Percentiles rank a stretch among this genome's conserved stretches.
Conservation (phyloP, 495 filamentous ascomycete genomes). For the Amniculicola lignicola region DNA sequence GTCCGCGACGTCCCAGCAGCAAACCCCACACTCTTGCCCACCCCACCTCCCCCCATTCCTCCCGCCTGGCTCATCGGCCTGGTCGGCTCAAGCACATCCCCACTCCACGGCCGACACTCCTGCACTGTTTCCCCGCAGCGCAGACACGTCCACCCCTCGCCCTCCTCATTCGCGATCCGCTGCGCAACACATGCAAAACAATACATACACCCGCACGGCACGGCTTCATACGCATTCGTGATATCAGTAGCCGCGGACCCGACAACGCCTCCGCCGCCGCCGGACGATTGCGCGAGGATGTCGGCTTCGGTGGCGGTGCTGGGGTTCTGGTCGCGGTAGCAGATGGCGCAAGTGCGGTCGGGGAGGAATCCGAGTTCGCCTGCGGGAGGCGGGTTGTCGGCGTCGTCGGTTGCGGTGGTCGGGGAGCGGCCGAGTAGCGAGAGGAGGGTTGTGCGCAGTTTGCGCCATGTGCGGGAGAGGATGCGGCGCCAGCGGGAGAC, state of each 20-base stretch:
- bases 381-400: slow-evolving; percentile 50
- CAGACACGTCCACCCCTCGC: slow-evolving; percentile 93
- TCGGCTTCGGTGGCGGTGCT: slow-evolving; percentile 56
- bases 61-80: neutral
- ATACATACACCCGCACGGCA: slow-evolving; percentile 89
- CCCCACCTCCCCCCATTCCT: neutral
- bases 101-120: slow-evolving; percentile 89
- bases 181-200: slow-evolving; percentile 97
- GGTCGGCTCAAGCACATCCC: slow-evolving; percentile 59
- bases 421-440: slow-evolving; percentile 41
- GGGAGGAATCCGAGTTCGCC: slow-evolving; percentile 84
- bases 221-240: slow-evolving; percentile 91
- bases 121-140: slow-evolving; percentile 82
- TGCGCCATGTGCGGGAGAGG: slow-evolving; percentile 79
- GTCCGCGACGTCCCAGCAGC: slow-evolving; percentile 1
- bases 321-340: slow-evolving; percentile 87
- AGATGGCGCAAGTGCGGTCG: slow-evolving; percentile 95
- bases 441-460: slow-evolving; percentile 61
- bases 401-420: slow-evolving; percentile 43
- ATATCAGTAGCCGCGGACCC: slow-evolving; percentile 92
- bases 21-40: slow-evolving; percentile 42
- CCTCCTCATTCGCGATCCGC: slow-evolving; percentile 85
- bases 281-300: slow-evolving; percentile 53
- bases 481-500: slow-evolving; percentile 90
- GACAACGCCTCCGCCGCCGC: slow-evolving; percentile 67